phyloP scores from a whole-genome alignment of 2,329 filamentous ascomycete genomes.

The Colletotrichum tofieldiae region DNA sequence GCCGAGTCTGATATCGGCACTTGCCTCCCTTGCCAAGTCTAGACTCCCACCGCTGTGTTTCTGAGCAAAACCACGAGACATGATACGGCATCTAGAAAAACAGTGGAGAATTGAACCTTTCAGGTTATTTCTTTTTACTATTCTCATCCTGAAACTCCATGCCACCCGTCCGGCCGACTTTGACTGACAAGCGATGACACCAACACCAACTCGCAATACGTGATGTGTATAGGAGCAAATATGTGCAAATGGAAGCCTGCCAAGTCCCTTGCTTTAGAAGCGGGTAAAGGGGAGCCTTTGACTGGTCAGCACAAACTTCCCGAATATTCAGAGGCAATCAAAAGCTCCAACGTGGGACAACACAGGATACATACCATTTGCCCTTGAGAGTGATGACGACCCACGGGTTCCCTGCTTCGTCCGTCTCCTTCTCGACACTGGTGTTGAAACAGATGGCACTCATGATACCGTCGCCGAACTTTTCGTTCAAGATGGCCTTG shows the following conservation, averaged over 20 bases:
- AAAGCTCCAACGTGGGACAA: background rate
- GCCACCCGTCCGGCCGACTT: background rate
- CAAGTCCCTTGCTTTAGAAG: slow-evolving; percentile 47
- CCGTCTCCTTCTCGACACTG: slow-evolving; percentile 93
- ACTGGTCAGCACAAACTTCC: slow-evolving; percentile 22
- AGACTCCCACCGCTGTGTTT: background rate
- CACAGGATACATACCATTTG: slow-evolving; percentile 84
- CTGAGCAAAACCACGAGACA: background rate
- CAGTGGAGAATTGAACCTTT: too few relatives aligned
- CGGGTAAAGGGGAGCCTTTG: slow-evolving; percentile 56
- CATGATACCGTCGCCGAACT: slow-evolving; percentile 96
- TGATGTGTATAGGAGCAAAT: background rate
- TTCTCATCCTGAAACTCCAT: background rate
- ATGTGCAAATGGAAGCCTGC: background rate
- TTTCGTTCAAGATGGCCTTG: slow-evolving; percentile 96
- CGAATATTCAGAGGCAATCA: background rate
- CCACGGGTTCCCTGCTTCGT: slow-evolving; percentile 86
- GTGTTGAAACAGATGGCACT: slow-evolving; percentile 93
- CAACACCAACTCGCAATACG: background rate
- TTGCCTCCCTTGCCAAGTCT: background rate
- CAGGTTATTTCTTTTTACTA: background rate
- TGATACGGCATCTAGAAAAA: background rate
- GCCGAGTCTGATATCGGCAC: too few relatives aligned
- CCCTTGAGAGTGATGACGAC: slow-evolving; percentile 87
- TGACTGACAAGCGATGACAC: background rate